Conservation (phyloP, 1,284 basidiomycete genomes). For the Cutaneotrichosporon sp. region DNA sequence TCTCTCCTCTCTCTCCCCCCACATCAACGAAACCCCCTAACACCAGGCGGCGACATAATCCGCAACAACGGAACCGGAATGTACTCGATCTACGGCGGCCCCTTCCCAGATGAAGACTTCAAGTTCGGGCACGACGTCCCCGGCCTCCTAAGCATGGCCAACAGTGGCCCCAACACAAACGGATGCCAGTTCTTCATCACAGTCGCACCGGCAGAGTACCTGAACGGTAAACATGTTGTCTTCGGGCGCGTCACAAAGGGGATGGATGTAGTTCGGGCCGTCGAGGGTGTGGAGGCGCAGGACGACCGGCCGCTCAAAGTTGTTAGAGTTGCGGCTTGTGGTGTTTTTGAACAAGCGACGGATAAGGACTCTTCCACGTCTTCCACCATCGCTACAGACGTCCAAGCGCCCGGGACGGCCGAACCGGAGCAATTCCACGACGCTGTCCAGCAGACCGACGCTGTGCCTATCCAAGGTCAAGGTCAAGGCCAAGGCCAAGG, state of each 20-base stretch:
- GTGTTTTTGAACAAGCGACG: slow-evolving; percentile 39
- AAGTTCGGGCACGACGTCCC: slow-evolving; percentile 12
- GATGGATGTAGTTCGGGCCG: slow-evolving; percentile 84
- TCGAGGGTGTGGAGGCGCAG: slow-evolving; percentile 87
- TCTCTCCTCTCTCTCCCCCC: not conserved
- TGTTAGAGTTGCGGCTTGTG: slow-evolving; percentile 60
- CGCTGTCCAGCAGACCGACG: not conserved
- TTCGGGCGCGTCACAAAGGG: slow-evolving; percentile 87
- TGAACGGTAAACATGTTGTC: slow-evolving; percentile 91
- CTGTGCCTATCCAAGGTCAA: not conserved
- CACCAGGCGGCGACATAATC: slow-evolving; percentile 58
- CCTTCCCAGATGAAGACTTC: slow-evolving; percentile 36
- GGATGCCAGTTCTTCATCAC: slow-evolving; percentile 98
- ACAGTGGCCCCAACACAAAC: slow-evolving; percentile 87
- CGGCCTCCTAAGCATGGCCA: slow-evolving; percentile 57
- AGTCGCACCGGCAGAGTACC: slow-evolving; percentile 85
- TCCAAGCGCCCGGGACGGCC: too few relatives aligned
- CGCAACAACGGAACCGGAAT: slow-evolving; percentile 55
- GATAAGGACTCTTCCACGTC: too few relatives aligned
- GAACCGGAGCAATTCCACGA: not conserved
- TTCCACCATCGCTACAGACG: too few relatives aligned
- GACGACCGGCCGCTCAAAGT: slow-evolving; percentile 55
- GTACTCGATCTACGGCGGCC: slow-evolving; percentile 35
- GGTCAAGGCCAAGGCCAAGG: not conserved
- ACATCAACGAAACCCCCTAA: slow-evolving; percentile 30